These are phyloP conservation scores for Globisporangium camurandrum DNA, from an alignment of 352 stramenopile genomes.

Conservation along the genomic window DNA sequence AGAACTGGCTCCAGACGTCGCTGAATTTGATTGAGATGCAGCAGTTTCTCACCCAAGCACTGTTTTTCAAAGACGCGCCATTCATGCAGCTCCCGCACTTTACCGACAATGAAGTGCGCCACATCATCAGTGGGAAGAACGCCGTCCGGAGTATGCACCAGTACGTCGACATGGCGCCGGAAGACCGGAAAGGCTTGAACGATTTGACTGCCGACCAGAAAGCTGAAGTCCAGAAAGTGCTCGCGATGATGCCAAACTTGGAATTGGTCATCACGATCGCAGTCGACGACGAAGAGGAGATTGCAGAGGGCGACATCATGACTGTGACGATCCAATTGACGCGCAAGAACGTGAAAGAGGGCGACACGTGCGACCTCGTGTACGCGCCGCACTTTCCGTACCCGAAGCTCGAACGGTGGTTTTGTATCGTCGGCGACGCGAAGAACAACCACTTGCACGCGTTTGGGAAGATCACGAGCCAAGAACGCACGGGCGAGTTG, in stretches of 20 bases:
- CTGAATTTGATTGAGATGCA: constrained; percentile 96
- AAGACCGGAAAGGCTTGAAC: constrained; percentile 91
- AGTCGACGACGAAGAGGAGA: constrained; percentile 88
- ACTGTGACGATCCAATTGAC: constrained; percentile 96
- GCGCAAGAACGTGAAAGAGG: constrained; percentile 94
- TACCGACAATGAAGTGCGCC: constrained; percentile 86
- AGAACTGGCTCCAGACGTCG: constrained; percentile 92
- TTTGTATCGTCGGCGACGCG: constrained; percentile 92
- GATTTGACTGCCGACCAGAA: constrained; percentile 89
- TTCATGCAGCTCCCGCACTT: constrained; percentile 91
- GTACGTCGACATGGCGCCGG: constrained; percentile 89
- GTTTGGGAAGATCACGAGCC: constrained; percentile 94
- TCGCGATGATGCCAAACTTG: constrained; percentile 94
- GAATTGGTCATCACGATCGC: constrained; percentile 88
- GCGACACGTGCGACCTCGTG: constrained; percentile 91
- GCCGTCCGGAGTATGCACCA: constrained; percentile 89
- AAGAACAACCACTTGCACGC: constrained; percentile 94
- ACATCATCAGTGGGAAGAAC: constrained; percentile 90
- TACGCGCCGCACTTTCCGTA: constrained; percentile 96
- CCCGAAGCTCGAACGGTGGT: constrained; percentile 96
- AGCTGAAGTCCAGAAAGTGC: constrained; percentile 90
- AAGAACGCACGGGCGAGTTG: constrained; percentile 83
- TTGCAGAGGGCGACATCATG: constrained; percentile 98
- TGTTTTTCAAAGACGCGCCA: constrained; percentile 91
- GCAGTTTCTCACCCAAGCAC: constrained; percentile 95